A percentile compares a stretch with the other conserved stretches of the same genome.
phyloP scores from a whole-genome alignment of 257 asterid genomes.

The Nicotiana noctiflora region DNA sequence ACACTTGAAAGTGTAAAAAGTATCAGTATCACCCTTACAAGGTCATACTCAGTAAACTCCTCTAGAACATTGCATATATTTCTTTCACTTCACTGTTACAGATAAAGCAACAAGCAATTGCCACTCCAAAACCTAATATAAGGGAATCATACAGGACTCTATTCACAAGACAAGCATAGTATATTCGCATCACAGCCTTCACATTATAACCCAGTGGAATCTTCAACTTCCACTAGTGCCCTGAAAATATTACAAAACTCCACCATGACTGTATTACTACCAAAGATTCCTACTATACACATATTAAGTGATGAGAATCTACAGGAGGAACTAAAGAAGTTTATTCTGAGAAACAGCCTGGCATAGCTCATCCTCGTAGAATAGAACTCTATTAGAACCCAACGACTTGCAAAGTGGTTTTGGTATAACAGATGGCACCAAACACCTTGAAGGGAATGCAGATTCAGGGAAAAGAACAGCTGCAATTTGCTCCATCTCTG shows the following conservation, averaged over 20 bases:
- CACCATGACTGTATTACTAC: constrained; percentile 8
- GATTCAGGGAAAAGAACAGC: constrained; percentile 84
- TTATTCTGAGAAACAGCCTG: constrained; percentile 97
- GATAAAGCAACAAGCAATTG: not conserved
- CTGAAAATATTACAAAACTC: constrained; percentile 30
- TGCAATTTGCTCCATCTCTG: constrained; percentile 81
- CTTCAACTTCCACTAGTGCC: constrained; percentile 16
- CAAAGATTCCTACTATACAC: not conserved
- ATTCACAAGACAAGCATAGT: not conserved
- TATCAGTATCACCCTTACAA: not conserved
- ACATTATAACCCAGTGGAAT: constrained; percentile 8
- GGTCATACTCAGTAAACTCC: not conserved
- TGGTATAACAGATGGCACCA: constrained; percentile 63
- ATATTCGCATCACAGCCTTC: constrained; percentile 19
- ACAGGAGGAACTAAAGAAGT: constrained; percentile 44
- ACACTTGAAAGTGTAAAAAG: not conserved
- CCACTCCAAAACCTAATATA: not conserved
- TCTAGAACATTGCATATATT: not conserved
- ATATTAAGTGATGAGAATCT: constrained; percentile 8
- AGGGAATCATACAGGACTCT: not conserved
- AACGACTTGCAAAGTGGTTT: constrained; percentile 68
- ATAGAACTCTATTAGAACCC: constrained; percentile 78
- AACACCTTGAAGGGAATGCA: constrained; percentile 45
- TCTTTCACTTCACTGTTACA: not conserved
- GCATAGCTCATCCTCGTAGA: constrained; percentile 90